Evolutionary conservation across 1,139 yeast species (phyloP).

Genomic region (Yamadazyma conglobata): DNA sequence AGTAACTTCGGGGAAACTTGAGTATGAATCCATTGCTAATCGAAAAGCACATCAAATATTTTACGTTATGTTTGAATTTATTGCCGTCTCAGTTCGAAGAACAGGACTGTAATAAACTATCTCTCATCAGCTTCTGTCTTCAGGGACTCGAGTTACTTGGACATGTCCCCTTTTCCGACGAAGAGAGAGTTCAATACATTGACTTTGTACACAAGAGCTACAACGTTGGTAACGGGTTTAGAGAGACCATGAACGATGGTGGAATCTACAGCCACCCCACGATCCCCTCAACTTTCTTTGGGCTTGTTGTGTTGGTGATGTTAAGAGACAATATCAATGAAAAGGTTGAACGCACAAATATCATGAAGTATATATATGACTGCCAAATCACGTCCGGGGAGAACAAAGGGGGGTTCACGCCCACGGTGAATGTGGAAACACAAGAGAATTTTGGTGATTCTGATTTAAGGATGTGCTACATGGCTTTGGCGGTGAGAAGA

Average conservation of each 20-base stretch:
- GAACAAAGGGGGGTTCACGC: conserved; percentile 49
- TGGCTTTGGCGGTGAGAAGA: conserved; percentile 63
- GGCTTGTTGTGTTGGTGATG: conserved; percentile 47
- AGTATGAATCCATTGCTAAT: conserved; percentile 14
- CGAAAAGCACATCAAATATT: conserved; percentile 48
- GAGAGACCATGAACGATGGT: conserved; percentile 43
- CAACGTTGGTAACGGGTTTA: conserved; percentile 41
- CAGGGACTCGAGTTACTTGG: conserved; percentile 57
- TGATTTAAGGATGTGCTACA: conserved; percentile 72
- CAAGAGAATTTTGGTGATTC: conserved; percentile 53
- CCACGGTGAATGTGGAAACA: conserved; percentile 22
- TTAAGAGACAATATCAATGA: conserved; percentile 38
- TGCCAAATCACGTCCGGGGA: conserved; percentile 62
- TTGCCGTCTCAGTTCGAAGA: conserved; percentile 49
- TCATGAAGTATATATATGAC: conserved; percentile 46
- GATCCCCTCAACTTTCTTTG: conserved; percentile 68
- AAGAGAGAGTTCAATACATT: conserved; percentile 29
- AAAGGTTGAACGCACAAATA: conserved; percentile 38
- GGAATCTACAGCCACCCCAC: conserved; percentile 54
- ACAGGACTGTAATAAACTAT: conserved; percentile 64
- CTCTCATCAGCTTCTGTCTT: conserved; percentile 64
- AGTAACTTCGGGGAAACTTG: too few relatives aligned
- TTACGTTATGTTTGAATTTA: conserved; percentile 46
- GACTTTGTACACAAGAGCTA: conserved; percentile 50
- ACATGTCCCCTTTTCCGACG: conserved; percentile 25